Percentiles rank a stretch among this genome's conserved stretches.
Conservation (phyloP, 805 yeast species). For the Candida endomychidarum region DNA sequence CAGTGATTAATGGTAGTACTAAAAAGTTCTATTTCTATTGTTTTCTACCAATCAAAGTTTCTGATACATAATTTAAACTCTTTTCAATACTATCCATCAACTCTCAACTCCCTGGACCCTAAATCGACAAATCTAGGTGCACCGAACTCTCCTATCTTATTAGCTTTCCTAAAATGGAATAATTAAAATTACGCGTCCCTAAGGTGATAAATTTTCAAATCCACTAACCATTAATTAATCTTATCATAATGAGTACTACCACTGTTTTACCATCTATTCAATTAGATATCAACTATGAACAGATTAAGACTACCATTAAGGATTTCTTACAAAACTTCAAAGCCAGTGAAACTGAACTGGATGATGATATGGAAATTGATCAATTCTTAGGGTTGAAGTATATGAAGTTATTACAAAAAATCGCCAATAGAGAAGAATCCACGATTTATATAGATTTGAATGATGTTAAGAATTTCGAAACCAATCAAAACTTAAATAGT, state of each 20-base stretch:
- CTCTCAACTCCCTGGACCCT: no score
- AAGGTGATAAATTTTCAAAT: no score
- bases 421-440: conserved; percentile 79
- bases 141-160: not conserved
- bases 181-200: conserved; percentile 8
- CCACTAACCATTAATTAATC: not conserved
- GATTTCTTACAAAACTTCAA: conserved; percentile 73
- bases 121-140: no score
- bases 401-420: conserved; percentile 65
- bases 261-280: conserved; percentile 61
- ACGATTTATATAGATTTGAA: conserved; percentile 77
- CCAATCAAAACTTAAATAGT: conserved; percentile 28
- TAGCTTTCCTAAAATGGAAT: conserved; percentile 8
- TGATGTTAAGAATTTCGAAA: conserved; percentile 74
- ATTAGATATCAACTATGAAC: conserved; percentile 71
- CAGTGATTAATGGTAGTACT: no score
- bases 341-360: conserved; percentile 24
- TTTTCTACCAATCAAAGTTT: no score
- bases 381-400: conserved; percentile 53
- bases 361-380: conserved; percentile 22
- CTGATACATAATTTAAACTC: no score
- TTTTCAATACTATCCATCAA: no score
- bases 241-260: conserved; percentile 19
- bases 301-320: conserved; percentile 54
- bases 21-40: no score